Evolutionary conservation across 768 basidiomycete genomes (phyloP), one percentile per base, ranked within the genome.

Genomic region (Pisolithus marmoratus): DNA sequence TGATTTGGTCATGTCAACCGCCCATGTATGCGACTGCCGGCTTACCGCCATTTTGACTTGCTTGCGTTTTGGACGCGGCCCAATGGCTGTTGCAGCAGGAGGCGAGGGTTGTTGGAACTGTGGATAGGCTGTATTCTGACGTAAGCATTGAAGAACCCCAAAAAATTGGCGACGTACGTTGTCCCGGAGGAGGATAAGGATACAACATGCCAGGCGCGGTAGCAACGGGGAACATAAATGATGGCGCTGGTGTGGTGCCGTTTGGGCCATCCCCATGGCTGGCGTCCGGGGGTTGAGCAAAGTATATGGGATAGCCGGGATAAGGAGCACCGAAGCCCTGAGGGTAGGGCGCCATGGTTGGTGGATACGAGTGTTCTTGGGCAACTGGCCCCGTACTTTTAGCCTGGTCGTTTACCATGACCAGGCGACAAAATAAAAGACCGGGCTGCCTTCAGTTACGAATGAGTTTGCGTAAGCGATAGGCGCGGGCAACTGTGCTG

Each of bases 31-130:
- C 48, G 23, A 36, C 46, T 37, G 15, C 42, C 22, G 22, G 70
- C 77, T 68, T 59, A 79, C 77, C 53, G 79, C 79, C 74, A 80
- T 81, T 65, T 81, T 81, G 49, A 81, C 79, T 54, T 81, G 79
- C 51, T 75, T 79, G 53, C 79, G 76, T 61, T 81, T 81, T 51
- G 60, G 48, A 57, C 68, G 63, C 50, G 55, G 58, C 19, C 64
- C 61, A 53, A 59, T 64, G n/a, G n/a, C n/a, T 26, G 59, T 14
- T 8, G 60, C 44, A 42, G 59, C 31, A 43, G 69, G 41, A 4
- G 57, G 54, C 20, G 60, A 47, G 20, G 68, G 50, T 40, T 63
- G 59, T 38, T 60, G 48, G 50, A 57, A 68, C 52, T 68, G 69
- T 20, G 71, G 60, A 48, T 65, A 69, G 20, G 50, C 68, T 72